Evolutionary conservation across 306 rosid species (phyloP).

Genomic region (Vicia faba): DNA sequence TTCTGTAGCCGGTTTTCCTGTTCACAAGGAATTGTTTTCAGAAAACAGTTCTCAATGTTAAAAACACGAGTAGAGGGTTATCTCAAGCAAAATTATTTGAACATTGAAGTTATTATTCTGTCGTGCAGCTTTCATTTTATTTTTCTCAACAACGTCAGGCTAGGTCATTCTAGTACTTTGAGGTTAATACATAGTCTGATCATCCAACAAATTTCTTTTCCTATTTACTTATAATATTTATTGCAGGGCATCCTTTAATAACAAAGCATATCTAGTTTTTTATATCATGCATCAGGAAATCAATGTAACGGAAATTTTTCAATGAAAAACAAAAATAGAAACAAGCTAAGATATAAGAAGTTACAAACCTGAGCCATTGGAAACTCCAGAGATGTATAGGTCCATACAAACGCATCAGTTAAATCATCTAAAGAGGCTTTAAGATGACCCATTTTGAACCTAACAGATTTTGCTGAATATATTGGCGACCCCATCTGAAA

Average conservation of each 20-base stretch:
- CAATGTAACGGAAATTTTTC: constrained; percentile 25
- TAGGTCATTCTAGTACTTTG: constrained; percentile 13
- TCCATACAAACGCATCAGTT: constrained; percentile 63
- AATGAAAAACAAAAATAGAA: constrained; percentile 16
- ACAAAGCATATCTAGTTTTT: constrained; percentile 30
- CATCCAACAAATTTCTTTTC: constrained; percentile 20
- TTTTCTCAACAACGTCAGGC: constrained; percentile 11
- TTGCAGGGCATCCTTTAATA: background rate
- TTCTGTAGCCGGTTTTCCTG: constrained; percentile 72
- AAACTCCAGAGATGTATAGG: constrained; percentile 78
- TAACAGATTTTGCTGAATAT: constrained; percentile 76
- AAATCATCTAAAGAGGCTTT: constrained; percentile 43
- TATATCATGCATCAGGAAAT: constrained; percentile 22
- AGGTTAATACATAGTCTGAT: background rate
- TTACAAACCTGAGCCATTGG: constrained; percentile 73
- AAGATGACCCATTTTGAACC: constrained; percentile 72
- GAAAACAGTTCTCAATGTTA: constrained; percentile 12
- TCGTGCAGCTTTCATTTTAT: constrained; percentile 13
- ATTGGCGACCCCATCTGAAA: constrained; percentile 75
- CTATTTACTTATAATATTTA: constrained; percentile 13
- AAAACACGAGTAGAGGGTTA: background rate
- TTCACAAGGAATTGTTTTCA: constrained; percentile 32
- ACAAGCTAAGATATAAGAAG: constrained; percentile 28
- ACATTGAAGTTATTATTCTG: constrained; percentile 1
- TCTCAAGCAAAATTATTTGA: constrained; percentile 7